Evolutionary conservation across 2,329 filamentous ascomycete genomes (phyloP), one percentile per base, ranked within the genome.

Genomic region (Hymenoscyphus infarciens): DNA sequence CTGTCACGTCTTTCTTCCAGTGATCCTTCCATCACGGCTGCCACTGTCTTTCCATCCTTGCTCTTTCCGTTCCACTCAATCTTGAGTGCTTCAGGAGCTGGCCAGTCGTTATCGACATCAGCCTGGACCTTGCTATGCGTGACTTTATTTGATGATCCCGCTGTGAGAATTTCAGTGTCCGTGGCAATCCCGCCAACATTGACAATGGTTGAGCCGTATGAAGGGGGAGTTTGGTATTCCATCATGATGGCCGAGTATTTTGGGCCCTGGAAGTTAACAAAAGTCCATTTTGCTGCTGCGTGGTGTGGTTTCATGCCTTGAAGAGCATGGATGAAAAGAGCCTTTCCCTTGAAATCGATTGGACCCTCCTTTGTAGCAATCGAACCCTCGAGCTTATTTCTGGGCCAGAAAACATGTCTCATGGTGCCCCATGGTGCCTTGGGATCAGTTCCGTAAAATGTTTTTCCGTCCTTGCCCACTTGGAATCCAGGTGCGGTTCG

Each of bases 231-330:
- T 42, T 87, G 96, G 77, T 88, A 99, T 77, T 98, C 90, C 95
- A 99, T 99, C 81, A 98, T 81, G 68, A 96, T 79, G 31, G 93
- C 94, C 31, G 93, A 95, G 79, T 92, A 90, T 22, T 82, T 91
- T 25, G 92, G 89, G 15, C 91, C 88, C 75, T 98, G 93, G 80
- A 97, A 97, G 78, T 93, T 86, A 77, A 86, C 83, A 80, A 97
- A 99, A 78, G 95, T 97, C 95, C 95, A 99, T 67, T 85, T 87
- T 33, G 90, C 87, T 65, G 94, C 93, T 64, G 92, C 90, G 75
- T 99, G 96, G 77, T 99, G 95, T 49, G 95, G 95, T 83, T 99
- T 99, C 94, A 98, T 98, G 75, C 93, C 95, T 79, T 98, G 95
- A 58, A 98, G 80, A 49, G 92, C 93, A 76, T 95, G 89, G 68